phyloP scores from a whole-genome alignment of 768 basidiomycete genomes.

The Kwoniella sp. region DNA sequence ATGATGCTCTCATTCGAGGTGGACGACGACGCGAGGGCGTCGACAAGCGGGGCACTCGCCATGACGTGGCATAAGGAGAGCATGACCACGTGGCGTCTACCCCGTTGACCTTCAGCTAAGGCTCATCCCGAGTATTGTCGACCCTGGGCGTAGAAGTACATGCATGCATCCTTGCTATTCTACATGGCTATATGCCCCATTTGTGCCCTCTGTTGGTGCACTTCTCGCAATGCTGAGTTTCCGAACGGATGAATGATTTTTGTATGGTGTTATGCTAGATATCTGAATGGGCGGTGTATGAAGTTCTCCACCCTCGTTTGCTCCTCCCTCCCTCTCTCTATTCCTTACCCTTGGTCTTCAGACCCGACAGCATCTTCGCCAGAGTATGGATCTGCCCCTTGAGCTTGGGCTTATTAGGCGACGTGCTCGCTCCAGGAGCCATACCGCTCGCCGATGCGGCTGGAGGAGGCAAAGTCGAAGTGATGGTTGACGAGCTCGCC shows the following conservation, averaged over 20 bases:
- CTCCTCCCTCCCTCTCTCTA: slow-evolving; percentile 7
- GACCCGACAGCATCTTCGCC: slow-evolving; percentile 80
- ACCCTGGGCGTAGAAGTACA: no score
- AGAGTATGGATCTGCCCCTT: slow-evolving; percentile 84
- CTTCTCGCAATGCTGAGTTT: no score
- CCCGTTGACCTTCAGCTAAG: no score
- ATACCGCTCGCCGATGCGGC: neutral
- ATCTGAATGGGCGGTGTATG: neutral
- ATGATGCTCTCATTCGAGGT: no score
- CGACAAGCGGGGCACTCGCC: no score
- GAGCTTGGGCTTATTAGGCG: slow-evolving; percentile 58
- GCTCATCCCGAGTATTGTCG: no score
- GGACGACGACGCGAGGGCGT: no score
- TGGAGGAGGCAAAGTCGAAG: slow-evolving; percentile 1
- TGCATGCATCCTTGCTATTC: no score
- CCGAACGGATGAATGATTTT: neutral
- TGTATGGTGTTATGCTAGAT: neutral
- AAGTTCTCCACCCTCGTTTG: neutral
- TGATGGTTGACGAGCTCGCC: slow-evolving; percentile 13
- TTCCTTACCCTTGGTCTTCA: slow-evolving; percentile 47
- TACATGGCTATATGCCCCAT: no score
- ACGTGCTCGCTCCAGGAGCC: slow-evolving; percentile 4
- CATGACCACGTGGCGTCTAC: no score
- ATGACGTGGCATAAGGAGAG: no score
- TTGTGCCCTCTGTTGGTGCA: no score